A percentile compares a stretch with the other conserved stretches of the same genome.
phyloP scores from a whole-genome alignment of 2,329 filamentous ascomycete species.

The Xylariaceae sp. region DNA sequence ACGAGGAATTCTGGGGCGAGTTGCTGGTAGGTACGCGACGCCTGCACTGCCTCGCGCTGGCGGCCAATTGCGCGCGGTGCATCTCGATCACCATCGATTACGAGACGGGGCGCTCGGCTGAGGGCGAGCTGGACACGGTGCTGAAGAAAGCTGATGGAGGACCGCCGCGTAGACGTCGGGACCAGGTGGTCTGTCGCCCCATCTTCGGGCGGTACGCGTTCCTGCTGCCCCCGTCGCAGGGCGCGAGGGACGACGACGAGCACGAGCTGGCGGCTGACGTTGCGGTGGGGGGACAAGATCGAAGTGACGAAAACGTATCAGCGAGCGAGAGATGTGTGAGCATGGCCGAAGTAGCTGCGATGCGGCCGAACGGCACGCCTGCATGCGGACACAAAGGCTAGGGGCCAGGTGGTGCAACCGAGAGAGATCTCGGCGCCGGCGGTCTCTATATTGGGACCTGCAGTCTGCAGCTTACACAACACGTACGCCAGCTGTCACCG shows the following conservation, averaged over 20 bases:
- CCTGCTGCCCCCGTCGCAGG: constrained; percentile 37
- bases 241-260: constrained; percentile 16
- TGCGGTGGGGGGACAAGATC: constrained; percentile 59
- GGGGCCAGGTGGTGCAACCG: background rate
- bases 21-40: constrained; percentile 46
- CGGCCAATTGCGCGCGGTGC: constrained; percentile 71
- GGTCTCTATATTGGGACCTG: constrained; percentile 5
- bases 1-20: constrained; percentile 75
- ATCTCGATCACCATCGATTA: constrained; percentile 74
- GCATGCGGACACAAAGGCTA: background rate
- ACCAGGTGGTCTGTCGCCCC: constrained; percentile 67
- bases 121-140: constrained; percentile 60
- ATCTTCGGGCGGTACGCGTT: constrained; percentile 77
- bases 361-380: background rate
- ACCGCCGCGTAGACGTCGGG: constrained; percentile 71
- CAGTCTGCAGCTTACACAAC: background rate
- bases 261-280: constrained; percentile 41
- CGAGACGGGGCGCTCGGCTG: constrained; percentile 60
- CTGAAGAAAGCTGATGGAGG: constrained; percentile 71
- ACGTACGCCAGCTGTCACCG: constrained; percentile 17
- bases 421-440: constrained; percentile 11
- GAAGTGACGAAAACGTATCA: constrained; percentile 51
- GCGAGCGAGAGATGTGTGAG: constrained; percentile 57
- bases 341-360: constrained; percentile 46
- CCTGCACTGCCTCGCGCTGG: constrained; percentile 53